Conservation (phyloP, 192 early-diverging fungal genomes). For the Backusella westeae region DNA sequence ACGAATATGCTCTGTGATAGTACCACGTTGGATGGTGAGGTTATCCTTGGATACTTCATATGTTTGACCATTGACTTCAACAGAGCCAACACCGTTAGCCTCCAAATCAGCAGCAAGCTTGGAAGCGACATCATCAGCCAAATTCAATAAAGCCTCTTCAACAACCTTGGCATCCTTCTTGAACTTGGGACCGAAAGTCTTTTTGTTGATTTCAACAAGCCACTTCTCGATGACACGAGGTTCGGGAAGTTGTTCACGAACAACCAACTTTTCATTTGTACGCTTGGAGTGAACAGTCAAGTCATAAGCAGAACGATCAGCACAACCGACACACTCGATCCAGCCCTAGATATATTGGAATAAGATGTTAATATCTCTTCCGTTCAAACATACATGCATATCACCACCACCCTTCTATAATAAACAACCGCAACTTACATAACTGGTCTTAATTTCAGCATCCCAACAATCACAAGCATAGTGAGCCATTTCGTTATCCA, state of each 20-base stretch:
- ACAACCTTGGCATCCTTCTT: slow-evolving; percentile 91
- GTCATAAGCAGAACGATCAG: slow-evolving; percentile 98
- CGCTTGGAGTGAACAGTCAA: slow-evolving; percentile 84
- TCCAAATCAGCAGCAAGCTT: slow-evolving; percentile 58
- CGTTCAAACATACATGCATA: not conserved
- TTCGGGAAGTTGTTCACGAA: slow-evolving; percentile 84
- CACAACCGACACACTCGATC: slow-evolving; percentile 99
- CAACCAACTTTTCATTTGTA: slow-evolving; percentile 93
- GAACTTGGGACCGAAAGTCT: slow-evolving; percentile 91
- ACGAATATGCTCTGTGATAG: slow-evolving; percentile 59
- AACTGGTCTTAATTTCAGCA: slow-evolving; percentile 92
- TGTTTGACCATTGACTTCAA: slow-evolving; percentile 61
- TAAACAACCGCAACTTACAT: slow-evolving; percentile 47
- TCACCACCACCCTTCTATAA: not conserved
- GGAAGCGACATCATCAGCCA: slow-evolving; percentile 54
- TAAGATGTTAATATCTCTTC: not conserved
- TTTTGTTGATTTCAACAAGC: slow-evolving; percentile 87
- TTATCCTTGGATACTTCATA: slow-evolving; percentile 60
- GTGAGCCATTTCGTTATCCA: slow-evolving; percentile 99
- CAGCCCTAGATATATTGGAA: slow-evolving; percentile 66
- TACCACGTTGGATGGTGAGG: slow-evolving; percentile 32
- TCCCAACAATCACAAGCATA: slow-evolving; percentile 99
- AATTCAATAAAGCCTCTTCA: slow-evolving; percentile 64
- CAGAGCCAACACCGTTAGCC: slow-evolving; percentile 42
- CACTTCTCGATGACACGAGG: slow-evolving; percentile 76